A percentile compares a stretch with the other conserved stretches of the same genome.
These are phyloP conservation scores for Ceratobasidium sp. DNA, from an alignment of 1,284 basidiomycete species.

Conservation along the genomic window DNA sequence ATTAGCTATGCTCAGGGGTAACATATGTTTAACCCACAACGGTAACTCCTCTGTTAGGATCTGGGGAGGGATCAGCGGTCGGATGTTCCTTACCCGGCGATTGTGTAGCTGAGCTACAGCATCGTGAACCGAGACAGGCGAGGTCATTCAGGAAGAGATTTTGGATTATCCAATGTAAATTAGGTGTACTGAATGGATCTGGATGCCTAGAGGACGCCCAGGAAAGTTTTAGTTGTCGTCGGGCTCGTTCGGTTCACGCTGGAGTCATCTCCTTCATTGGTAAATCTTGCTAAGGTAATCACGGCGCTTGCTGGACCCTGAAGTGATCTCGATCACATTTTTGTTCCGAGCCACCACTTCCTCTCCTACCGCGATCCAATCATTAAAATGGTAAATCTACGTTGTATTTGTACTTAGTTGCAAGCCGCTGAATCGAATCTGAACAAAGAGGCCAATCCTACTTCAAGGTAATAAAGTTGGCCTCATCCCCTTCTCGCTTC, in stretches of 20 bases:
- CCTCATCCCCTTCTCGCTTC: not conserved
- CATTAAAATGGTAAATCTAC: slow-evolving; percentile 18
- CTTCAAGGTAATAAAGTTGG: slow-evolving; percentile 50
- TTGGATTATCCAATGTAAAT: not conserved
- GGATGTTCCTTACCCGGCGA: slow-evolving; percentile 82
- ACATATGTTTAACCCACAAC: slow-evolving; percentile 61
- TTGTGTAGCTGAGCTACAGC: slow-evolving; percentile 87
- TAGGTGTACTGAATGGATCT: not conserved
- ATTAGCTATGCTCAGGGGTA: not conserved
- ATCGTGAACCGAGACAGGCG: slow-evolving; percentile 67
- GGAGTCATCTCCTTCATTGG: slow-evolving; percentile 40
- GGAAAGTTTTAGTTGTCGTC: slow-evolving; percentile 38
- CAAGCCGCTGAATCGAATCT: slow-evolving; percentile 15
- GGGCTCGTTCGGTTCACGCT: slow-evolving; percentile 22
- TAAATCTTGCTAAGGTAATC: slow-evolving; percentile 18
- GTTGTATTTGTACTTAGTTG: not conserved
- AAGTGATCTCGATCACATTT: slow-evolving; percentile 44
- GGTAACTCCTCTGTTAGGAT: slow-evolving; percentile 91
- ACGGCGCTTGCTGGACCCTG: slow-evolving; percentile 42
- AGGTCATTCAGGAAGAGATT: slow-evolving; percentile 4
- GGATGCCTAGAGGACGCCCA: not conserved
- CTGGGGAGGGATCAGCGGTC: slow-evolving; percentile 91
- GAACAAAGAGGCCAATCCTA: slow-evolving; percentile 51
- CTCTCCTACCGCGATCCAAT: not conserved
- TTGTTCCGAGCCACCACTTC: slow-evolving; percentile 34